Conservation (phyloP, 495 filamentous ascomycete species). For the Terfezia boudieri region DNA sequence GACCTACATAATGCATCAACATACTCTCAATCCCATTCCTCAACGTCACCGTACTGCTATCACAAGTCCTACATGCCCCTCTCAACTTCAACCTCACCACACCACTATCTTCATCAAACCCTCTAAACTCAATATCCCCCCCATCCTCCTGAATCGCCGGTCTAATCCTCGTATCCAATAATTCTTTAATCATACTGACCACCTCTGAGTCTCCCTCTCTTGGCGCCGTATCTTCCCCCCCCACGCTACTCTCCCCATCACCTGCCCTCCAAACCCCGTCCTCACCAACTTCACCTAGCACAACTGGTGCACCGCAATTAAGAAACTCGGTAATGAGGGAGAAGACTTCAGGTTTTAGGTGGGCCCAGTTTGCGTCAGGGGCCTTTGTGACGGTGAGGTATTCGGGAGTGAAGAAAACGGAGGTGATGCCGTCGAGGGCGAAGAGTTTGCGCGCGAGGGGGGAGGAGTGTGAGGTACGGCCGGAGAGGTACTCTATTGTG, state of each 20-base stretch:
- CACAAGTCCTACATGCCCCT: constrained; percentile 85
- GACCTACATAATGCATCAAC: constrained; percentile 47
- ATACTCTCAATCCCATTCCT: constrained; percentile 96
- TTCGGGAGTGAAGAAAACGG: constrained; percentile 85
- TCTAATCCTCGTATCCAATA: constrained; percentile 85
- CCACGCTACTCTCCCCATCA: constrained; percentile 14
- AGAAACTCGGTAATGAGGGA: constrained; percentile 81
- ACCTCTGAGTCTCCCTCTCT: constrained; percentile 59
- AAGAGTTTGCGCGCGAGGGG: constrained; percentile 73
- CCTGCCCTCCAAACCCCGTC: too few species aligned
- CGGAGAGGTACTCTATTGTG: constrained; percentile 77
- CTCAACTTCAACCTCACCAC: constrained; percentile 68
- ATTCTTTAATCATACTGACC: constrained; percentile 92
- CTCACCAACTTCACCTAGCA: constrained; percentile 40
- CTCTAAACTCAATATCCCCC: constrained; percentile 82
- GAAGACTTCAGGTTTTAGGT: constrained; percentile 89
- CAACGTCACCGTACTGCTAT: constrained; percentile 74
- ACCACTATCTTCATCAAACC: constrained; percentile 51
- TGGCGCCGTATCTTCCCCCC: constrained; percentile 22
- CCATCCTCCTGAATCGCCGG: constrained; percentile 95
- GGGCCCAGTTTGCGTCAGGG: constrained; percentile 44
- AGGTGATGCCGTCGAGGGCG: constrained; percentile 67
- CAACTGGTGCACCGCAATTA: constrained; percentile 58
- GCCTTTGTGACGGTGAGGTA: constrained; percentile 91
- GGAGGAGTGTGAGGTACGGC: constrained; percentile 81